phyloP scores from a whole-genome alignment of 768 basidiomycete species.

The Leucocoprinus leucothites region DNA sequence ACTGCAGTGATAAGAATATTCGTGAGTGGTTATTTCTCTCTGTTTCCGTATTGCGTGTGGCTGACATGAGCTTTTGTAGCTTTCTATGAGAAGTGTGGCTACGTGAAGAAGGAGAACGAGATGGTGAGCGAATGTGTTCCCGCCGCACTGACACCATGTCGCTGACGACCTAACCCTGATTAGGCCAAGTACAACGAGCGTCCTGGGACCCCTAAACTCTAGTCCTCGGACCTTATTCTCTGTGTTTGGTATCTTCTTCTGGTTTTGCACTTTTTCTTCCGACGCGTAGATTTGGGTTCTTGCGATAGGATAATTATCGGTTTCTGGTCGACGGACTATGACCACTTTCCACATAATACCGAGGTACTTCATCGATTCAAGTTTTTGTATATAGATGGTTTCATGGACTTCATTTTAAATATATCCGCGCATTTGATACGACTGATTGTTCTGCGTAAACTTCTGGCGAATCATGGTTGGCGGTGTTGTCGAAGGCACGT shows the following conservation, averaged over 20 bases:
- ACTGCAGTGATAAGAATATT: constrained; percentile 88
- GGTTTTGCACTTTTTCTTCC: background rate
- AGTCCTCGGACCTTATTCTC: background rate
- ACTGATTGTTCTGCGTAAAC: background rate
- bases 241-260: background rate
- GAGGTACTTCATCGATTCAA: background rate
- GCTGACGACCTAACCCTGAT: background rate
- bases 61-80: constrained; percentile 43
- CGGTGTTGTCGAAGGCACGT: background rate
- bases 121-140: constrained; percentile 57
- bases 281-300: background rate
- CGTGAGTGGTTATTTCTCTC: constrained; percentile 52
- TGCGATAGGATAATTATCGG: background rate
- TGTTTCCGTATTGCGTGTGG: background rate
- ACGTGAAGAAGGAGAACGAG: constrained; percentile 84
- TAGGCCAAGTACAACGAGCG: constrained; percentile 12
- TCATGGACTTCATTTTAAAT: constrained; percentile 6
- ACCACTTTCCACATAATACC: background rate
- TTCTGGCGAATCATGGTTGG: too few relatives aligned
- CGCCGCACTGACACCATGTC: background rate
- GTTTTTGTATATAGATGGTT: constrained; percentile 2
- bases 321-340: background rate
- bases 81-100: constrained; percentile 98
- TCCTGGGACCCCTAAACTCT: constrained; percentile 9
- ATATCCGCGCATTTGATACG: background rate